These are phyloP conservation scores for Eremomyces bilateralis DNA, from an alignment of 495 filamentous ascomycete species.

Conservation along the genomic window DNA sequence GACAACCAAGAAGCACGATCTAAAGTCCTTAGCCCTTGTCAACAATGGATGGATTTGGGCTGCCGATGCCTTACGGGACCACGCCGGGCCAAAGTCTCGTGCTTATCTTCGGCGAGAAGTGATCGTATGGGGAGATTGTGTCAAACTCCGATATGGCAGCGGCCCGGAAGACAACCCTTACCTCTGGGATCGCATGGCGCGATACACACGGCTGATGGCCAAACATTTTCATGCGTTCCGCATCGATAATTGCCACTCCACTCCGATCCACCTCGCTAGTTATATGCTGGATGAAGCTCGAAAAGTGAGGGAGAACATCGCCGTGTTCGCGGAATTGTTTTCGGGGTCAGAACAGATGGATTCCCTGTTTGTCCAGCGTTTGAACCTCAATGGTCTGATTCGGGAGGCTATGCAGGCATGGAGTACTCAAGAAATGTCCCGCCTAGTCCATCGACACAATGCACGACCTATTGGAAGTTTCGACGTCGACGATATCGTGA, in stretches of 20 bases:
- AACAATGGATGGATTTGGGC: conserved; percentile 99
- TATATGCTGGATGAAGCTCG: conserved; percentile 85
- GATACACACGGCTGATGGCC: conserved; percentile 80
- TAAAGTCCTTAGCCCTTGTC: conserved; percentile 58
- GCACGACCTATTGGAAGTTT: conserved; percentile 93
- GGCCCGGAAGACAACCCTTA: conserved; percentile 71
- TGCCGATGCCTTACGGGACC: conserved; percentile 79
- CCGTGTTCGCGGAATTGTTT: conserved; percentile 90
- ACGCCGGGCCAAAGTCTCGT: conserved; percentile 70
- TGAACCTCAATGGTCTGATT: conserved; percentile 77
- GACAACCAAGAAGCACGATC: conserved; percentile 51
- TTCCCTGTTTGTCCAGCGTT: conserved; percentile 77
- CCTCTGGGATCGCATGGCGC: conserved; percentile 87
- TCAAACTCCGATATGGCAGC: conserved; percentile 81
- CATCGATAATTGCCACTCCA: conserved; percentile 97
- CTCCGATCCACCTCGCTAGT: conserved; percentile 78
- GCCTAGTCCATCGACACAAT: conserved; percentile 82
- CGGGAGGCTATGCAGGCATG: conserved; percentile 97
- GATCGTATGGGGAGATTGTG: conserved; percentile 96
- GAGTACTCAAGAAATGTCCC: conserved; percentile 79
- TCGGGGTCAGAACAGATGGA: conserved; percentile 91
- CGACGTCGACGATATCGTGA: conserved; percentile 42
- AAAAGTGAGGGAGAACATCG: conserved; percentile 67
- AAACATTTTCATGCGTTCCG: conserved; percentile 91
- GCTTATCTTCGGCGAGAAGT: conserved; percentile 87